These are phyloP conservation scores for Apophysomyces sp. DNA, from an alignment of 371 early-diverging fungal species.

Conservation along the genomic window DNA sequence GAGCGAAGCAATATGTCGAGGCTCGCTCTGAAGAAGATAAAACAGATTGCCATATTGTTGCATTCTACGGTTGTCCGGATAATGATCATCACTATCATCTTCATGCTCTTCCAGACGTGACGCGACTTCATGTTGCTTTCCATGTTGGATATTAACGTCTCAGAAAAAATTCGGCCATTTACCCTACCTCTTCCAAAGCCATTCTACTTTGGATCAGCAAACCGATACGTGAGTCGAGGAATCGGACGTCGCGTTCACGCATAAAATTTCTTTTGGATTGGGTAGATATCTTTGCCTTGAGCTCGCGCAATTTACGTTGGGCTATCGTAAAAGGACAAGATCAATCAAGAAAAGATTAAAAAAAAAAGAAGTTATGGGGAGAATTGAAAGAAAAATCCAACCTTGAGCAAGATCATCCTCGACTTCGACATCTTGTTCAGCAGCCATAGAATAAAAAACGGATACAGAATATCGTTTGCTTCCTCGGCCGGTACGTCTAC, in stretches of 20 bases:
- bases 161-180: too few species aligned
- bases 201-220: slow-evolving; percentile 92
- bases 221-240: slow-evolving; percentile 92
- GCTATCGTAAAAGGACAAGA: slow-evolving; percentile 57
- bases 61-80: slow-evolving; percentile 81
- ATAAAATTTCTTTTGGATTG: slow-evolving; percentile 96
- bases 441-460: slow-evolving; percentile 91
- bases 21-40: slow-evolving; percentile 90
- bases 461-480: slow-evolving; percentile 81
- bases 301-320: slow-evolving; percentile 80
- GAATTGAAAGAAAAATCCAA: slow-evolving; percentile 4
- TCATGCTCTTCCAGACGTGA: slow-evolving; percentile 76
- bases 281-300: slow-evolving; percentile 86
- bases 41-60: slow-evolving; percentile 92
- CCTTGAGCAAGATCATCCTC: slow-evolving; percentile 87
- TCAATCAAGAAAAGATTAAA: neutral
- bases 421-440: slow-evolving; percentile 91
- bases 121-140: slow-evolving; percentile 84
- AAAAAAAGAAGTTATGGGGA: slow-evolving; percentile 1
- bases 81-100: slow-evolving; percentile 63
- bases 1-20: slow-evolving; percentile 89
- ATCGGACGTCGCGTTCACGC: slow-evolving; percentile 92
- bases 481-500: slow-evolving; percentile 28
- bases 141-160: too few species aligned
- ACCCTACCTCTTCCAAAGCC: slow-evolving; percentile 85